Percentiles rank a stretch among this genome's conserved stretches.
phyloP scores from a whole-genome alignment of 495 filamentous ascomycete species.

The Penicillium macrosclerotiorum region DNA sequence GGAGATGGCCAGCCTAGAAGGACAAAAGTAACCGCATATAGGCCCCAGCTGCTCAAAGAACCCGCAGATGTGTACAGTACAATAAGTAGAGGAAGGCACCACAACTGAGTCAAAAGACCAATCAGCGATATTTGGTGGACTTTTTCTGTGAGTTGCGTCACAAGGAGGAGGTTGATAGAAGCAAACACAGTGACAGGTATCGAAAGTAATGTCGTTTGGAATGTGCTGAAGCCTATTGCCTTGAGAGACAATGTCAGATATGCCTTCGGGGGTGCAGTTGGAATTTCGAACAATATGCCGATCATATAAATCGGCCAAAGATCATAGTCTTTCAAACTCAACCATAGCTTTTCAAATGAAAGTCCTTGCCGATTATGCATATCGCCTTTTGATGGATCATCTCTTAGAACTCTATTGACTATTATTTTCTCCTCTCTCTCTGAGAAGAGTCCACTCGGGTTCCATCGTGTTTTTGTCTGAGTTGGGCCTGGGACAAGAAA shows the following conservation, averaged over 20 bases:
- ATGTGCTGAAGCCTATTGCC: conserved; percentile 3
- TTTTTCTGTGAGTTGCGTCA: conserved; percentile 48
- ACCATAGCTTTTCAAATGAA: conserved; percentile 48
- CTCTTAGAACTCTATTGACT: conserved; percentile 66
- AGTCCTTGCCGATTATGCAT: conserved; percentile 60
- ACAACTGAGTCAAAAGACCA: conserved; percentile 28
- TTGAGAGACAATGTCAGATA: conserved; percentile 8
- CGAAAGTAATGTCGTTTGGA: conserved; percentile 31
- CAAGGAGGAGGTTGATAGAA: conserved; percentile 40
- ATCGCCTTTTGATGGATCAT: conserved; percentile 65
- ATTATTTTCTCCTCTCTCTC: conserved; percentile 66
- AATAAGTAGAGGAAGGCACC: conserved; percentile 32
- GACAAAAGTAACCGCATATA: conserved; percentile 54
- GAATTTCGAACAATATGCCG: conserved; percentile 53
- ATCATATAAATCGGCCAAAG: conserved; percentile 65
- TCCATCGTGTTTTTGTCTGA: conserved; percentile 60
- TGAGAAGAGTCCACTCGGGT: conserved; percentile 66
- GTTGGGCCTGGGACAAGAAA: conserved; percentile 50
- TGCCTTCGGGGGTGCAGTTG: conserved; percentile 38
- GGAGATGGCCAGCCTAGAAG: conserved; percentile 52
- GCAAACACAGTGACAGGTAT: conserved; percentile 52
- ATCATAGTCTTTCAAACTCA: conserved; percentile 59
- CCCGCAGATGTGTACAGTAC: conserved; percentile 43
- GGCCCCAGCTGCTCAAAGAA: conserved; percentile 47
- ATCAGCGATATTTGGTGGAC: conserved; percentile 46